These are phyloP conservation scores for Aspergillus heteromorphus DNA, from an alignment of 495 filamentous ascomycete genomes.

Conservation along the genomic window DNA sequence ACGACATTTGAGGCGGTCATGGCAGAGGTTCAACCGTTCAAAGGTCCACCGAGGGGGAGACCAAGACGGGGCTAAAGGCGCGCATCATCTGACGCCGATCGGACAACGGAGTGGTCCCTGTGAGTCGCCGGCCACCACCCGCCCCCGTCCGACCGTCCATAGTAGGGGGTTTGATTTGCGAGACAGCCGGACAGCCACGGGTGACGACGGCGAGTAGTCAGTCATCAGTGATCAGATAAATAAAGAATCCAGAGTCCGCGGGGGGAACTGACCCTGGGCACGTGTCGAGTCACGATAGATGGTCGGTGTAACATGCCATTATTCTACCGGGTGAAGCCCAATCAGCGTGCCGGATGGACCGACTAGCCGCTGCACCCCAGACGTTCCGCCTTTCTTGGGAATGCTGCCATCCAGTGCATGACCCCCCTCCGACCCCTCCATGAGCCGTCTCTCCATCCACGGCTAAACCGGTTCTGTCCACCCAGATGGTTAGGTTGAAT, in stretches of 20 bases:
- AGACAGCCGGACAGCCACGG: no score
- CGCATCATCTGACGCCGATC: background rate
- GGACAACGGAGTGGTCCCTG: background rate
- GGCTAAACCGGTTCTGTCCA: background rate
- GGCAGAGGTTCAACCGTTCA: background rate
- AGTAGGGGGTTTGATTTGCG: background rate
- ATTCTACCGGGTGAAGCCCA: no score
- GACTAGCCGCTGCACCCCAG: background rate
- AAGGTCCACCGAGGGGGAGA: background rate
- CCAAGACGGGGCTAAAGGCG: background rate
- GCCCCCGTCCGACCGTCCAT: background rate
- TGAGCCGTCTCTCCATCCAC: background rate
- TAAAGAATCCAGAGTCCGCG: background rate
- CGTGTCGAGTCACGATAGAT: background rate
- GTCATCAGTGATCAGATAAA: background rate
- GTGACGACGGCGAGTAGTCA: no score
- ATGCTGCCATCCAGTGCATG: background rate
- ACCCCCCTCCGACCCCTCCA: background rate
- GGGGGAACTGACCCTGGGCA: background rate
- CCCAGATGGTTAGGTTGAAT: background rate
- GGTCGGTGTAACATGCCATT: background rate
- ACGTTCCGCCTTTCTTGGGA: background rate
- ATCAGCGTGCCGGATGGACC: background rate
- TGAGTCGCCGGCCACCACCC: background rate
- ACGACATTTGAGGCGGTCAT: background rate